phyloP scores from a whole-genome alignment of 164 flowering plant genomes.

The Aristolochia fimbriata region DNA sequence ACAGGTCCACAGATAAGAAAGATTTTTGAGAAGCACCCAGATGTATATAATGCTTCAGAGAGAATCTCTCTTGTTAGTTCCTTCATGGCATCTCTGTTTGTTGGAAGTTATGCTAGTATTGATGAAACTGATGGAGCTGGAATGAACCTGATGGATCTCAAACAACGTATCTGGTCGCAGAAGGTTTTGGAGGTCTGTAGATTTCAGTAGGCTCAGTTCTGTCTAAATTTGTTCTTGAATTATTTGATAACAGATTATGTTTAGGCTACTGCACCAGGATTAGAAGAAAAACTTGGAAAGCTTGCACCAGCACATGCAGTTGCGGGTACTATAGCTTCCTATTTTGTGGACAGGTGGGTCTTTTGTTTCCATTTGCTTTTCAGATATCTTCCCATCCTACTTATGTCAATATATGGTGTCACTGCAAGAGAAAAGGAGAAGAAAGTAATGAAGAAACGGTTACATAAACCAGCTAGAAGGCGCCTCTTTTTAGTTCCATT shows the following conservation, averaged over 20 bases:
- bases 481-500: too few relatives aligned
- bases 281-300: slow-evolving; percentile 85
- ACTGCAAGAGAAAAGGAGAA: too few relatives aligned
- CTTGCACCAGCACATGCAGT: slow-evolving; percentile 86
- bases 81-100: slow-evolving; percentile 78
- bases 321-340: slow-evolving; percentile 68
- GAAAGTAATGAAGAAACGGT: too few relatives aligned
- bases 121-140: slow-evolving; percentile 96
- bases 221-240: background rate
- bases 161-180: slow-evolving; percentile 20
- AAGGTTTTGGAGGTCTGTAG: slow-evolving; percentile 20
- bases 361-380: background rate
- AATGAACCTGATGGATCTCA: slow-evolving; percentile 87
- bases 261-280: slow-evolving; percentile 87
- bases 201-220: background rate
- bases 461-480: too few relatives aligned
- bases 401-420: too few relatives aligned
- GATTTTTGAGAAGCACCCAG: slow-evolving; percentile 57
- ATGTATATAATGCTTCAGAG: slow-evolving; percentile 61
- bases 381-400: background rate
- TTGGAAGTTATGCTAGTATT: slow-evolving; percentile 74
- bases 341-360: slow-evolving; percentile 73
- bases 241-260: background rate
- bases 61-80: slow-evolving; percentile 97
- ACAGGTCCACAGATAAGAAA: slow-evolving; percentile 88